Evolutionary conservation across 129 eudicot species (phyloP), one percentile per base, ranked within the genome.

Genomic region (Escallonia herrerae): DNA sequence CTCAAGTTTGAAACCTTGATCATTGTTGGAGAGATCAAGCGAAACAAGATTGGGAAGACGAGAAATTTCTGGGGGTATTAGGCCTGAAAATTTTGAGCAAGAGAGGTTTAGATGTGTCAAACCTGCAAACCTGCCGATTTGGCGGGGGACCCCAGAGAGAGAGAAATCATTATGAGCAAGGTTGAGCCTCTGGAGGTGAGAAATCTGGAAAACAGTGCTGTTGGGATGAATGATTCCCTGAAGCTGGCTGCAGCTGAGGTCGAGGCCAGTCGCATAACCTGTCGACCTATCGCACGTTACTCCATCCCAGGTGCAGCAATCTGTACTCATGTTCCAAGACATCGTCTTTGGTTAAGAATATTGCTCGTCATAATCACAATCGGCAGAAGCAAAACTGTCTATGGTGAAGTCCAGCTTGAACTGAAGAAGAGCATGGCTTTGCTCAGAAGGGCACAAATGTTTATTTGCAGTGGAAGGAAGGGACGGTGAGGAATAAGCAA

Each of bases 331-430:
- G 14, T 11, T 53, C 58, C 58, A 53, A n/a, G 58, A 53, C n/a
- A 10, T 43, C 3, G 40, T 55, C 51, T 66, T 53, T 8, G 71
- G 62, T 8, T 11, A 41, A 53, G 70, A 39, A 66, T 2, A 14
- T 44, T 43, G 40, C 9, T 54, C 55, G 33, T 44, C n/a, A 12
- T 10, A 38, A 50, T 50, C 58, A 52, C 70, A 65, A 1, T 3
- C 47, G 2, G 4, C 3, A 0, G 70, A 65, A 38, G 47, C 59
- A 50, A 13, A 6, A 15, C 41, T 43, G 39, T 65, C 60, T 38
- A 40, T 52, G 59, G 8, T 50, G 11, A 65, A 47, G 33, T 46
- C 11, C 40, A 51, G 60, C 59, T 65, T 65, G 55, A 65, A 65
- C 43, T 65, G 40, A 41, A 65, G 49, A 9, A 65, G 40, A 9